phyloP scores from a whole-genome alignment of 2,329 filamentous ascomycete genomes.

The Basipetospora sp. region DNA sequence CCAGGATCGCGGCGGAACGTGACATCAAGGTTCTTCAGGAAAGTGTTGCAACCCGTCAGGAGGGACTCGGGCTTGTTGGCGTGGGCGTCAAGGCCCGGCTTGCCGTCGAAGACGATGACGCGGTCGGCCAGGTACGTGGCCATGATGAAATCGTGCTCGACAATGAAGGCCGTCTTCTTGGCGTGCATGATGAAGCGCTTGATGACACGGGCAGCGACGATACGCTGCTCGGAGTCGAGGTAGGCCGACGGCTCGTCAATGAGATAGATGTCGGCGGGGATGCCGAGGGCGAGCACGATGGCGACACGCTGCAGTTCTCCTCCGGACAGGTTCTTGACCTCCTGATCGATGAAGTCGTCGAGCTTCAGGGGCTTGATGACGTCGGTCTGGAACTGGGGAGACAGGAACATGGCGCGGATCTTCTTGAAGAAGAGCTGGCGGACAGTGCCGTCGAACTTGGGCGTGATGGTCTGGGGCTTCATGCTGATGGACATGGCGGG shows the following conservation, averaged over 20 bases:
- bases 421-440: constrained; percentile 99
- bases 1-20: constrained; percentile 96
- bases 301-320: constrained; percentile 99
- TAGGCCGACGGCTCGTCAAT: constrained; percentile 97
- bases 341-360: constrained; percentile 98
- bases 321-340: constrained; percentile 96
- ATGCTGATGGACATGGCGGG: constrained; percentile 95
- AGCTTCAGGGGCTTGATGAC: constrained; percentile 99
- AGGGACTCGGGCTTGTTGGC: constrained; percentile 86
- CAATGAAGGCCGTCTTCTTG: constrained; percentile 97
- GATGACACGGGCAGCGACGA: constrained; percentile 90
- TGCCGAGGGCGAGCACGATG: constrained; percentile 88
- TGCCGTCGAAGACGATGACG: constrained; percentile 94
- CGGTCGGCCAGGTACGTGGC: constrained; percentile 64
- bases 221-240: constrained; percentile 97
- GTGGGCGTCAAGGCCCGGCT: constrained; percentile 75
- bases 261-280: constrained; percentile 93
- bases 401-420: constrained; percentile 93
- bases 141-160: constrained; percentile 99
- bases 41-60: constrained; percentile 87
- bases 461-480: constrained; percentile 99
- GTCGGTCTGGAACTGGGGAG: constrained; percentile 96
- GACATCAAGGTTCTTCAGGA: constrained; percentile 91
- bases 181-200: constrained; percentile 99
- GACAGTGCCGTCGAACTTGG: constrained; percentile 93